Evolutionary conservation across 139 green algal species (phyloP).

Genomic region (Chlorella sp.): DNA sequence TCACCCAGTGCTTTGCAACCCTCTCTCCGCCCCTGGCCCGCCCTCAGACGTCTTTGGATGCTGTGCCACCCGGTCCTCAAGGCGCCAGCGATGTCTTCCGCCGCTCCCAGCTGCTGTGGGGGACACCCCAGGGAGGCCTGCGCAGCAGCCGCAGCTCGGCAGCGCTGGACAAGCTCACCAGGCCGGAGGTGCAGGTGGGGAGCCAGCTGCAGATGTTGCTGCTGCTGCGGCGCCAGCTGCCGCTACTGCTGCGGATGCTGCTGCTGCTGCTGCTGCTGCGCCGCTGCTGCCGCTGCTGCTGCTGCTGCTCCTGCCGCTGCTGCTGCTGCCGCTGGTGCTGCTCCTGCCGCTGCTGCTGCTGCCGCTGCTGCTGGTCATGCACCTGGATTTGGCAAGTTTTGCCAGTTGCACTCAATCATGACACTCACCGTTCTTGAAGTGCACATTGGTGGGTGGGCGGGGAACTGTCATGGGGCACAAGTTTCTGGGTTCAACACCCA

Average conservation of each 20-base stretch:
- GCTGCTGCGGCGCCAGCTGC: not conserved
- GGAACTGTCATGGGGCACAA: too few species aligned
- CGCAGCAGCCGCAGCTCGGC: conserved; percentile 6
- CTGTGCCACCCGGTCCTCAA: not conserved
- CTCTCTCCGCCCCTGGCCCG: not conserved
- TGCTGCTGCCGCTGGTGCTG: too few species aligned
- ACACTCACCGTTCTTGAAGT: too few species aligned
- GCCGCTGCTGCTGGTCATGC: too few species aligned
- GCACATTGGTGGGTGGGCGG: too few species aligned
- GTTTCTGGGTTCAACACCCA: too few species aligned
- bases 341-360: too few species aligned
- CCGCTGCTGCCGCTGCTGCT: not conserved
- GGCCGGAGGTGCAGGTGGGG: not conserved
- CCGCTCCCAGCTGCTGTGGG: conserved; percentile 17
- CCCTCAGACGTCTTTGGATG: not conserved
- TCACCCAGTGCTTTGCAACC: not conserved
- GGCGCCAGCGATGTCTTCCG: not conserved
- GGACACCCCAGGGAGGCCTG: not conserved
- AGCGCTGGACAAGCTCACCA: not conserved
- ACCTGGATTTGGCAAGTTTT: not conserved
- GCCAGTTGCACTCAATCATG: not conserved
- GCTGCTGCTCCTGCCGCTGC: too few species aligned
- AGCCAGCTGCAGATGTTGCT: not conserved
- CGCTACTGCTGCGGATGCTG: not conserved
- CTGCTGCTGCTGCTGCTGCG: not conserved